Percentiles rank a stretch among this genome's conserved stretches.
Evolutionary conservation across 2,329 filamentous ascomycete genomes (phyloP).

Genomic region (Geosmithia morbida): DNA sequence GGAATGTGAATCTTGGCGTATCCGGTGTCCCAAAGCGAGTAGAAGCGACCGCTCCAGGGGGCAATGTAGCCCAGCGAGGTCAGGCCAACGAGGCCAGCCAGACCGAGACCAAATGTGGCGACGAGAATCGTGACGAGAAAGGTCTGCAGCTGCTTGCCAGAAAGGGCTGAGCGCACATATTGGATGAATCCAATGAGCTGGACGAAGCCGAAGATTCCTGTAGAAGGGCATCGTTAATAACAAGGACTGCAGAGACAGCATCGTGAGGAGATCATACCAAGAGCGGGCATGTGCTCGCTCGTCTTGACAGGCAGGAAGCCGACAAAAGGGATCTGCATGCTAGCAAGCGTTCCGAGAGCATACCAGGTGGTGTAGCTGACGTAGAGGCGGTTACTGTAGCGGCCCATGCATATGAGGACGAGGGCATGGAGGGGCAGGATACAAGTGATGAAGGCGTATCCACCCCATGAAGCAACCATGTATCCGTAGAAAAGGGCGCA

Average conservation of each 20-base stretch:
- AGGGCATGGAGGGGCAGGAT: conserved; percentile 88
- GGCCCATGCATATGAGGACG: conserved; percentile 89
- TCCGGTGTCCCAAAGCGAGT: conserved; percentile 96
- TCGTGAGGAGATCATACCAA: conserved; percentile 43
- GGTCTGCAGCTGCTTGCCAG: conserved; percentile 86
- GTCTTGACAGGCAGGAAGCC: conserved; percentile 93
- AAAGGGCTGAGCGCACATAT: conserved; percentile 76
- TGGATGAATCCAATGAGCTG: conserved; percentile 89
- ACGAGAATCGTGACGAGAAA: conserved; percentile 68
- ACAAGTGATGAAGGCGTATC: conserved; percentile 99
- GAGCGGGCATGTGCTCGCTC: conserved; percentile 95
- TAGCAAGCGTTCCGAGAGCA: conserved; percentile 84
- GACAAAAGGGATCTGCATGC: conserved; percentile 99
- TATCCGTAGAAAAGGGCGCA: conserved; percentile 97
- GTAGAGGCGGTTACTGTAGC: conserved; percentile 87
- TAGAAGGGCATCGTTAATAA: conserved; percentile 5
- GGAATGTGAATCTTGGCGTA: conserved; percentile 99
- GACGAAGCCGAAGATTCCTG: conserved; percentile 87
- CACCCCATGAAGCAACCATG: conserved; percentile 99
- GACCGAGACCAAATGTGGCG: conserved; percentile 56
- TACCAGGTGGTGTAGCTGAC: conserved; percentile 99
- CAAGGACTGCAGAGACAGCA: background rate
- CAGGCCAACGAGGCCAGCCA: conserved; percentile 67
- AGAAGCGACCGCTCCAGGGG: conserved; percentile 96
- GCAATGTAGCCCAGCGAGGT: conserved; percentile 86